These are phyloP conservation scores for Lentinula detonsa DNA, from an alignment of 768 basidiomycete species.

Conservation along the genomic window DNA sequence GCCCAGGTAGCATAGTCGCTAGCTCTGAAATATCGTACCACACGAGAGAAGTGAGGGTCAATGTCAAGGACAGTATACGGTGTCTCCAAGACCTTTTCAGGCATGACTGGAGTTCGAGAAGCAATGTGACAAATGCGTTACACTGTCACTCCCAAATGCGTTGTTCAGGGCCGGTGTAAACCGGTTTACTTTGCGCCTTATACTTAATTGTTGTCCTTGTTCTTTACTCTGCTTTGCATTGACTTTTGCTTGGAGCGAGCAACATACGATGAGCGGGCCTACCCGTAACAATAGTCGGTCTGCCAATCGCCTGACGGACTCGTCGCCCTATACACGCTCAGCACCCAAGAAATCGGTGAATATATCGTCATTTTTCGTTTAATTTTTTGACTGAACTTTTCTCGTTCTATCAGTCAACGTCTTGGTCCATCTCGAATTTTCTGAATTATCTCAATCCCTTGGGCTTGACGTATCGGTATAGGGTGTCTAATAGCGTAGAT, in stretches of 20 bases:
- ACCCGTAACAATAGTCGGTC: conserved; percentile 41
- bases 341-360: conserved; percentile 43
- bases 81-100: conserved; percentile 44
- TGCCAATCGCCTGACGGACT: conserved; percentile 25
- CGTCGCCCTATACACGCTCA: conserved; percentile 54
- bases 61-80: conserved; percentile 90
- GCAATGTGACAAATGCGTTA: too few species aligned
- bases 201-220: not conserved
- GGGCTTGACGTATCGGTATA: conserved; percentile 19
- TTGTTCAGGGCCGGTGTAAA: not conserved
- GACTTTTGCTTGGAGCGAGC: not conserved
- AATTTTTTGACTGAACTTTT: conserved; percentile 9
- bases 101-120: conserved; percentile 29
- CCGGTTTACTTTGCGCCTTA: not conserved
- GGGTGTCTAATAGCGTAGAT: not conserved
- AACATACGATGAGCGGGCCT: conserved; percentile 44
- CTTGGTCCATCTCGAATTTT: conserved; percentile 48
- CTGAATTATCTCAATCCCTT: conserved; percentile 48
- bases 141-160: too few species aligned
- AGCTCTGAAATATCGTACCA: conserved; percentile 82
- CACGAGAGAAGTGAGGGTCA: conserved; percentile 85
- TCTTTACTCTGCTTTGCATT: not conserved
- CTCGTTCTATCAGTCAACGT: conserved; percentile 17
- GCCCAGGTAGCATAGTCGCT: conserved; percentile 88
- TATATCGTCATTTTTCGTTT: not conserved